Percentiles rank a stretch among this genome's conserved stretches.
Conservation (phyloP, 495 filamentous ascomycete species). For the Glutinoglossum americanum region DNA sequence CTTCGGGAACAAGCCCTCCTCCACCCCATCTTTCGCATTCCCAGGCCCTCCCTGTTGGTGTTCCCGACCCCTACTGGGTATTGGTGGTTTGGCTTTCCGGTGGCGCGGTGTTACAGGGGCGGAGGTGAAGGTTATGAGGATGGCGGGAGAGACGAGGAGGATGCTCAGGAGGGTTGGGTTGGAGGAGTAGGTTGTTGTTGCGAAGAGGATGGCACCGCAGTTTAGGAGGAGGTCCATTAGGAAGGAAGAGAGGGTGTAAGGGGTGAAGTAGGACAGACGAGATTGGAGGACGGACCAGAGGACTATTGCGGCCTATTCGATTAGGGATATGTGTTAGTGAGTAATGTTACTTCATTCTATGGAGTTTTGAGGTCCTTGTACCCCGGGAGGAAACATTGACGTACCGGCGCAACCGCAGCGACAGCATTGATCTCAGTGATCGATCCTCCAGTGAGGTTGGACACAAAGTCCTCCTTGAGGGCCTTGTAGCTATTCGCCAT, state of each 20-base stretch:
- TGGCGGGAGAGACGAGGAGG: conserved; percentile 48
- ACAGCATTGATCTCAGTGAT: conserved; percentile 75
- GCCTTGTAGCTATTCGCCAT: conserved; percentile 61
- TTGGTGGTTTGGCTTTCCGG: conserved; percentile 35
- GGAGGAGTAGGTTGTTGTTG: conserved; percentile 67
- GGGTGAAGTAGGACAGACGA: conserved; percentile 63
- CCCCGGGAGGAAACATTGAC: conserved; percentile 12
- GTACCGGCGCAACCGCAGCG: conserved; percentile 64
- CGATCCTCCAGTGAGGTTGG: conserved; percentile 65
- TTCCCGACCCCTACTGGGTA: conserved; percentile 2
- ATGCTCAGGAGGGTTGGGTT: conserved; percentile 52
- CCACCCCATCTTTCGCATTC: conserved; percentile 4
- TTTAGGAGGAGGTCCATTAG: conserved; percentile 73
- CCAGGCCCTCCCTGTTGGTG: conserved; percentile 12
- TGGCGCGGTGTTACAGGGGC: conserved; percentile 14
- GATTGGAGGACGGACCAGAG: conserved; percentile 83
- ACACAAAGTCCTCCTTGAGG: conserved; percentile 87
- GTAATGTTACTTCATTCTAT: conserved; percentile 4
- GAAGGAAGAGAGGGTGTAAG: conserved; percentile 43
- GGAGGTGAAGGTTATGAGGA: conserved; percentile 34
- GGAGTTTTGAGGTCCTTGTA: conserved; percentile 1
- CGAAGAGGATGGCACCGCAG: conserved; percentile 57
- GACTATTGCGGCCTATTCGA: conserved; percentile 45
- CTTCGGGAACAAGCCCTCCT: conserved; percentile 36
- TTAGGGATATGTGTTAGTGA: background rate